These are phyloP conservation scores for Ogataea henricii DNA, from an alignment of 805 yeast species.

Conservation along the genomic window DNA sequence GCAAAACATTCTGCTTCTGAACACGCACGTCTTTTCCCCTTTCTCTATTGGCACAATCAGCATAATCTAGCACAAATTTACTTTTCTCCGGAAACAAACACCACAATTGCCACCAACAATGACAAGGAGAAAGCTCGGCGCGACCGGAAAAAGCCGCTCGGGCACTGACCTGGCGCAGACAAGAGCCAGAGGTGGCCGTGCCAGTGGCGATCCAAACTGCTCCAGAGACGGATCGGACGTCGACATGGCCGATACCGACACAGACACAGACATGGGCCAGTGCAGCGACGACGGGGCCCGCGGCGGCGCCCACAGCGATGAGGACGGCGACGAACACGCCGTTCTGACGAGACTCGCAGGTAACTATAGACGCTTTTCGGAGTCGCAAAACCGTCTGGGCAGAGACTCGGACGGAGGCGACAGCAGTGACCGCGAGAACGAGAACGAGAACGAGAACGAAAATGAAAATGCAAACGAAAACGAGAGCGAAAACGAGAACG, in stretches of 20 bases:
- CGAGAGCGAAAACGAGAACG: background rate
- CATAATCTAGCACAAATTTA: no score
- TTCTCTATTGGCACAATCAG: no score
- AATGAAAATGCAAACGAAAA: background rate
- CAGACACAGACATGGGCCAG: conserved; percentile 5
- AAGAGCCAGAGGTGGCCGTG: background rate
- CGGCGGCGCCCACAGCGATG: conserved; percentile 28
- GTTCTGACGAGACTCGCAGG: conserved; percentile 43
- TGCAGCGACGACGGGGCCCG: conserved; percentile 11
- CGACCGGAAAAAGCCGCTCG: background rate
- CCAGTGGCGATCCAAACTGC: background rate
- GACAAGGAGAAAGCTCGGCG: conserved; percentile 4
- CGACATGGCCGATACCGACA: conserved; percentile 7
- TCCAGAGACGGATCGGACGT: conserved; percentile 1
- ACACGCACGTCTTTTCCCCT: no score
- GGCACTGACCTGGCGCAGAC: background rate
- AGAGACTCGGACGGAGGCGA: conserved; percentile 16
- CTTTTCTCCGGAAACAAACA: no score
- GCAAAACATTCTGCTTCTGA: no score
- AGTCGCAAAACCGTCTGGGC: conserved; percentile 21
- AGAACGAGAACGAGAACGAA: background rate
- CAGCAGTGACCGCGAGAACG: conserved; percentile 18
- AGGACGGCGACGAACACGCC: conserved; percentile 21
- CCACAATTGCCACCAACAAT: background rate
- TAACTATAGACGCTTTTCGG: conserved; percentile 39